Evolutionary conservation across 371 early-diverging fungal species (phyloP).

Genomic region (Amoeboaphelidium protococcarum): DNA sequence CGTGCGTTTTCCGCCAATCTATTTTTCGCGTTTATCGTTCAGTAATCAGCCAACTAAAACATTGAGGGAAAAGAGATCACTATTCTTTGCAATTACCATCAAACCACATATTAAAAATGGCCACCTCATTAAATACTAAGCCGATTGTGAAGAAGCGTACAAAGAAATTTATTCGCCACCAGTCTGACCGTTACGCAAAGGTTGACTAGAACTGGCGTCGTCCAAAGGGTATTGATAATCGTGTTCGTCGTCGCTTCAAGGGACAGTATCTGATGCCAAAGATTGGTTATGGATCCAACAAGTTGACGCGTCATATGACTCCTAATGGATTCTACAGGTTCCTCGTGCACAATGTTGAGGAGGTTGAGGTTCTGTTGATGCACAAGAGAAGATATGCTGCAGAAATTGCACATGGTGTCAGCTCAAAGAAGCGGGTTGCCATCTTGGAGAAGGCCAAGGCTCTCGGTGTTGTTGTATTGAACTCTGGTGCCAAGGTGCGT

Average conservation of each 20-base stretch:
- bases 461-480: slow-evolving; percentile 90
- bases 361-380: slow-evolving; percentile 91
- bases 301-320: slow-evolving; percentile 78
- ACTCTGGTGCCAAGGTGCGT: slow-evolving; percentile 85
- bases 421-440: slow-evolving; percentile 85
- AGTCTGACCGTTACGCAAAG: slow-evolving; percentile 92
- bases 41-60: too few species aligned
- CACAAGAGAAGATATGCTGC: slow-evolving; percentile 98
- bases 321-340: slow-evolving; percentile 98
- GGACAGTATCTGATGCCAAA: slow-evolving; percentile 97
- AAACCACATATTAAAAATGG: too few species aligned
- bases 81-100: too few species aligned
- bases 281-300: slow-evolving; percentile 96
- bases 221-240: slow-evolving; percentile 99
- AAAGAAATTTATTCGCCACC: slow-evolving; percentile 90
- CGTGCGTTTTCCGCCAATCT: too few species aligned
- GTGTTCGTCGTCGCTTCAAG: slow-evolving; percentile 94
- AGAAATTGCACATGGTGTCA: slow-evolving; percentile 95
- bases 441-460: slow-evolving; percentile 93
- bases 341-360: slow-evolving; percentile 74
- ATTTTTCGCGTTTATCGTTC: too few species aligned
- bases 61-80: too few species aligned
- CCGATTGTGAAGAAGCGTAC: slow-evolving; percentile 96
- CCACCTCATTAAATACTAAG: slow-evolving; percentile 66
- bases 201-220: slow-evolving; percentile 97